These are phyloP conservation scores for Macroventuria anomochaeta DNA, from an alignment of 2,329 filamentous ascomycete species.

Conservation along the genomic window DNA sequence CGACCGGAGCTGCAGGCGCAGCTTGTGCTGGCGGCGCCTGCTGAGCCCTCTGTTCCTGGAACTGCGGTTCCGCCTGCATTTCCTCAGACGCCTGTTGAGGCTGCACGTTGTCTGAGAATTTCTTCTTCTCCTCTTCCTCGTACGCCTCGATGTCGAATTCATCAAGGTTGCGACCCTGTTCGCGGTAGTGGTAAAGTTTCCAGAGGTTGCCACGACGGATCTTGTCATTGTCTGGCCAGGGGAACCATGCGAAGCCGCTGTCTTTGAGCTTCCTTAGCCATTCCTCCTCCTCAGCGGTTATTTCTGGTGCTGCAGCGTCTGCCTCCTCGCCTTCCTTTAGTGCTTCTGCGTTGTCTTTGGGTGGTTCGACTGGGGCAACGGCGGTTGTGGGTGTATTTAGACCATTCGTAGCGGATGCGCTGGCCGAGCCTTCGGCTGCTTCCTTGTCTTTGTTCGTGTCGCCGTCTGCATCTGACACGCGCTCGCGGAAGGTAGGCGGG, in stretches of 20 bases:
- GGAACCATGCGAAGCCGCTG: slow-evolving; percentile 62
- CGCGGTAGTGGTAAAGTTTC: slow-evolving; percentile 34
- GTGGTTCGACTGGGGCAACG: slow-evolving; percentile 27
- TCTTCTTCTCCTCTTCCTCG: slow-evolving; percentile 28
- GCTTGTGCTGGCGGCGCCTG: slow-evolving; percentile 4
- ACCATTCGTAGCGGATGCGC: slow-evolving; percentile 36
- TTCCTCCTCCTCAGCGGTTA: slow-evolving; percentile 42
- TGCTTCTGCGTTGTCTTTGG: slow-evolving; percentile 30
- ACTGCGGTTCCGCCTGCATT: slow-evolving; percentile 1
- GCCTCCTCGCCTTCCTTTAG: slow-evolving; percentile 22
- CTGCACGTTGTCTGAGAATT: slow-evolving; percentile 5
- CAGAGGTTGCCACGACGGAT: slow-evolving; percentile 71
- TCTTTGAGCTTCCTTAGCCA: slow-evolving; percentile 44
- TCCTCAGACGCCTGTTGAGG: background rate
- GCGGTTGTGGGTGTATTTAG: slow-evolving; percentile 39
- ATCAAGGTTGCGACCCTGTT: slow-evolving; percentile 28
- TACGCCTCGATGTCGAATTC: slow-evolving; percentile 32
- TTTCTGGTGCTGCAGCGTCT: slow-evolving; percentile 21
- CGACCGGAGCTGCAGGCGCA: slow-evolving; percentile 1
- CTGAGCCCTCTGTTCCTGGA: slow-evolving; percentile 6
- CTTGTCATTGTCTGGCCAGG: slow-evolving; percentile 76
- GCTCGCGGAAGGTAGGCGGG: slow-evolving; percentile 63
- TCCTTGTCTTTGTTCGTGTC: slow-evolving; percentile 27
- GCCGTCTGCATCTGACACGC: slow-evolving; percentile 22
- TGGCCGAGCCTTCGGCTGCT: slow-evolving; percentile 30